Evolutionary conservation across 176 grass and related monocot genomes (phyloP).

Genomic region (Rhynchospora tenuis): DNA sequence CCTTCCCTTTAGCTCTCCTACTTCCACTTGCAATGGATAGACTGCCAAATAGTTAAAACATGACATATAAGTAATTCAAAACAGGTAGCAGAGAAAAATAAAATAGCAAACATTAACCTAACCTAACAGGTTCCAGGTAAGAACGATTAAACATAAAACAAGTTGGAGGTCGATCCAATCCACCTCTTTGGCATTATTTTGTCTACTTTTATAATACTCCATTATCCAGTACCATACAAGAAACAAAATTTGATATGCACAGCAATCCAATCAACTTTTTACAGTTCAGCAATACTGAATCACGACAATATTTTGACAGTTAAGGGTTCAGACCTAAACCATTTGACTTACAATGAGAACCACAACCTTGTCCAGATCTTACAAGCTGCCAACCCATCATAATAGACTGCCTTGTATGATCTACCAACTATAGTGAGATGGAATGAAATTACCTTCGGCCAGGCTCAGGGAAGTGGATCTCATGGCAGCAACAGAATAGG

Average conservation of each 20-base stretch:
- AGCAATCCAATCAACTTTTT: not conserved
- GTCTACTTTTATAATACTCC: not conserved
- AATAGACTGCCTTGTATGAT: not conserved
- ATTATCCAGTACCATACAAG: not conserved
- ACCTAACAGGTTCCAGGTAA: not conserved
- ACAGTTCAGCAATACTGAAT: not conserved
- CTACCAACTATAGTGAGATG: not conserved
- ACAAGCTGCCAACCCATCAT: not conserved
- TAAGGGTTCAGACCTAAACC: not conserved
- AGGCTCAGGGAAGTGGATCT: conserved; percentile 60
- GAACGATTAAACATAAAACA: not conserved
- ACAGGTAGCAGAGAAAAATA: not conserved
- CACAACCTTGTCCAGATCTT: not conserved
- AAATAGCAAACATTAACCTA: not conserved
- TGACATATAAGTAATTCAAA: not conserved
- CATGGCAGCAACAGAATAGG: conserved; percentile 71
- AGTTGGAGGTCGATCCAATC: not conserved
- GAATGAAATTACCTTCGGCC: conserved; percentile 49
- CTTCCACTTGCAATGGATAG: conserved; percentile 71
- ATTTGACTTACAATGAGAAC: not conserved
- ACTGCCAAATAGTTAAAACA: conserved; percentile 33
- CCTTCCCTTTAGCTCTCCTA: conserved; percentile 86
- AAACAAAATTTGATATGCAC: not conserved
- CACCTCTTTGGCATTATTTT: not conserved
- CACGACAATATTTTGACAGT: not conserved